phyloP scores from a whole-genome alignment of 2,329 filamentous ascomycete genomes.

The Pyrenophora graminea region DNA sequence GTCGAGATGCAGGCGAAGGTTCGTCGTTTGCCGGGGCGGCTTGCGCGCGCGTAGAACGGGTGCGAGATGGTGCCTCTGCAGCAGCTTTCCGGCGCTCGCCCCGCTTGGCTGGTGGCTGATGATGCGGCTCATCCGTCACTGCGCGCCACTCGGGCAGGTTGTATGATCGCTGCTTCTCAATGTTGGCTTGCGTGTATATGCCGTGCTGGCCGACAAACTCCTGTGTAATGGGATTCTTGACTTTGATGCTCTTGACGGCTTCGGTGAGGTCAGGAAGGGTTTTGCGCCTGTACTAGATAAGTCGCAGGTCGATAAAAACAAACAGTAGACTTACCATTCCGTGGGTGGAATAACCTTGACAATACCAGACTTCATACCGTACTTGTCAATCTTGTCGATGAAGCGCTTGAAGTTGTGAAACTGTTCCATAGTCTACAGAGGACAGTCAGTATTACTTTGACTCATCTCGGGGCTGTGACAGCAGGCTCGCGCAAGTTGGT shows the following conservation, averaged over 20 bases:
- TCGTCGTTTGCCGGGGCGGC: conserved; percentile 39
- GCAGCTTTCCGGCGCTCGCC: conserved; percentile 71
- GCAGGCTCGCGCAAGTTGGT: conserved; percentile 5
- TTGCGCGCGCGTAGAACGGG: conserved; percentile 40
- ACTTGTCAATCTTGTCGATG: conserved; percentile 85
- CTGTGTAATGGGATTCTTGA: conserved; percentile 97
- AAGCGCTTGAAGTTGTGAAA: conserved; percentile 93
- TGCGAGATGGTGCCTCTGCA: conserved; percentile 37
- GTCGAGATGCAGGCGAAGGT: conserved; percentile 49
- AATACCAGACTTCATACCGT: conserved; percentile 97
- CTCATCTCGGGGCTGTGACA: neutral
- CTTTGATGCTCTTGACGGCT: conserved; percentile 84
- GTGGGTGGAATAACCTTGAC: conserved; percentile 91
- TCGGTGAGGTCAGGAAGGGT: conserved; percentile 78
- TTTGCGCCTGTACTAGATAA: conserved; percentile 59
- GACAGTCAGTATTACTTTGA: conserved; percentile 22
- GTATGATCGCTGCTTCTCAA: conserved; percentile 93
- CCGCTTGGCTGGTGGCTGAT: conserved; percentile 89
- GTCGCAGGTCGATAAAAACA: conserved; percentile 9
- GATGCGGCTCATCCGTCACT: conserved; percentile 90
- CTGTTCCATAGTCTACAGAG: conserved; percentile 76
- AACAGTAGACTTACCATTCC: conserved; percentile 73
- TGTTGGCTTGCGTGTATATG: conserved; percentile 95
- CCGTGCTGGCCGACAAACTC: conserved; percentile 96
- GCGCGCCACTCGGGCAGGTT: conserved; percentile 96